Base-by-base conservation (phyloP, 1,139 yeast genomes). In the Candida sanyaensis region DNA sequence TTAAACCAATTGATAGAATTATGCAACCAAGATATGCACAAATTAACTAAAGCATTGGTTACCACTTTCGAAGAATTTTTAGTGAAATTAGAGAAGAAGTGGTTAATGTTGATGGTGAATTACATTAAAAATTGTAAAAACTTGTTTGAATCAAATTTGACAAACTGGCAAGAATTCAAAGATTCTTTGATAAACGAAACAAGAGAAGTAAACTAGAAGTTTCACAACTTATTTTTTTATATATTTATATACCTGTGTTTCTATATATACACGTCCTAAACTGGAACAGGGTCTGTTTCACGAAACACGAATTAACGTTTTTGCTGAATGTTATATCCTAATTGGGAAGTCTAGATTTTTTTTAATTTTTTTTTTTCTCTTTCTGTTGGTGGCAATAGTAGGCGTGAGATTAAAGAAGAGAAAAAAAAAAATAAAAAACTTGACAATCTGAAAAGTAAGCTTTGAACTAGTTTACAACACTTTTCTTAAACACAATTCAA, bases 1-100 rank as follows among this genome's bases (percentile, higher is more conserved):
- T 60, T 75, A 43, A 75, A 73, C 47, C 80, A 75, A 55, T 61
- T 76, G 36, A 71, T 75, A 11, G 69, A 64, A 23, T 60, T 75
- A 30, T 63, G 70, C 44, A 71, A 71, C 45, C 54, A 55, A 21
- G 80, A 76, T 54, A 66, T 75, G 68, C 52, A 55, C 9, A 58
- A 59, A 29, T 62, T 75, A 33, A 73, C 78, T 1, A 51, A 58
- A 6, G 71, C 67, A 46, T 59, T 75, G 36, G 57, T 57, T 28
- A 41, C 47, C 9, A 75, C 70, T 13, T 71, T 71, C 46, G 56
- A 60, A 23, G 71, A 66, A 30, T 74, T 73, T 48, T 55, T 64
- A 42, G 54, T 51, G 37, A 62, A 64, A 42, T 63, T 75, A 51
- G 80, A 76, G 53, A 65, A 61, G 55, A 72, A 69, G 55, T 76